Evolutionary conservation across 495 filamentous ascomycete genomes (phyloP).

Genomic region (Xylaria bambusicola): DNA sequence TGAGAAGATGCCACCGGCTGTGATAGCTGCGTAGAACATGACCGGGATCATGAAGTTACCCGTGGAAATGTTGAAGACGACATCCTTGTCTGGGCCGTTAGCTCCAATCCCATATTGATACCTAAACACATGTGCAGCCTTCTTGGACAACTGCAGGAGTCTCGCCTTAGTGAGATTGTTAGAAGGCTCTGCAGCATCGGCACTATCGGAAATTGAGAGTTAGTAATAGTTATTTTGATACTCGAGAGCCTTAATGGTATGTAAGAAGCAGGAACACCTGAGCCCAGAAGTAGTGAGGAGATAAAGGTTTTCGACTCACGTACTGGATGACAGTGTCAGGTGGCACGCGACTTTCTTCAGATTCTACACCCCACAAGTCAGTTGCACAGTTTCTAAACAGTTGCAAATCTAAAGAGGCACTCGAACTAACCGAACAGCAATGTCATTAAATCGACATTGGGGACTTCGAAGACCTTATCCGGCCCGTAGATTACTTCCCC

Average conservation of each 20-base stretch:
- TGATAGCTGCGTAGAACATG: conserved; percentile 51
- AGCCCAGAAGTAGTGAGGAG: no score
- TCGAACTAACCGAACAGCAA: conserved; percentile 15
- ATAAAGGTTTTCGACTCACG: no score
- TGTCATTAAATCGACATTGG: conserved; percentile 17
- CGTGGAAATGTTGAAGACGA: conserved; percentile 51
- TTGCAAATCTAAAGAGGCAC: no score
- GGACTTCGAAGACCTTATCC: not conserved
- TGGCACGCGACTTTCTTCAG: conserved; percentile 4
- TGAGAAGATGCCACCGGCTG: conserved; percentile 53
- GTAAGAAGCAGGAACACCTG: not conserved
- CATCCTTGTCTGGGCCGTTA: conserved; percentile 50
- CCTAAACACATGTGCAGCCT: conserved; percentile 50
- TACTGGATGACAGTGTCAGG: conserved; percentile 15
- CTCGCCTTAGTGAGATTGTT: conserved; percentile 50
- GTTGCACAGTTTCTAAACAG: not conserved
- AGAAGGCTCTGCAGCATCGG: conserved; percentile 50
- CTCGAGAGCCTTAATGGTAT: not conserved
- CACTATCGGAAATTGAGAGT: conserved; percentile 34
- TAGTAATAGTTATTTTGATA: conserved; percentile 36
- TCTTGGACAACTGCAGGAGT: conserved; percentile 44
- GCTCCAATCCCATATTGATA: conserved; percentile 49
- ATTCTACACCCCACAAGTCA: conserved; percentile 17
- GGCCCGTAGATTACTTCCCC: conserved; percentile 15
- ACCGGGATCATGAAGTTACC: conserved; percentile 50